Base-by-base conservation (phyloP, 768 basidiomycete genomes). In the Sistotremastrum niveocremeum region DNA sequence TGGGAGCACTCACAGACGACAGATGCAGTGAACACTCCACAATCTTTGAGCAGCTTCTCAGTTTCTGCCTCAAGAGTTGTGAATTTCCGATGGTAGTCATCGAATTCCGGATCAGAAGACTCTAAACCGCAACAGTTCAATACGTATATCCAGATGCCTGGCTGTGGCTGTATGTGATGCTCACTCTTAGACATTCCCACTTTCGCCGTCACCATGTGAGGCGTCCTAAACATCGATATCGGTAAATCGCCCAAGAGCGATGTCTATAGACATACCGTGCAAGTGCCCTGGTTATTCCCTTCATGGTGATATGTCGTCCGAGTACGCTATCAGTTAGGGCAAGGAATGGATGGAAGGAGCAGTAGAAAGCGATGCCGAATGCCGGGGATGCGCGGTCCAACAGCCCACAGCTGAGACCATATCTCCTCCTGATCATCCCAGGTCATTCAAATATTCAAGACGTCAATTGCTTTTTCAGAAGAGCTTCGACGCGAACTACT, bases 181-280 rank as follows among this genome's bases (percentile, higher is more conserved):
- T 68, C 59, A 94, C 94, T 93, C 74, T 94, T 94, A 34, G 90
- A 64, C 77, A 90, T 82, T 32, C 95, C 95, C 55, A 84, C 81
- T 69, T 80, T 86, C 56, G 75, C 74, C 48, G 84, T 87, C 60
- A 99, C 69, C 57, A 87, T 66, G 65, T 91, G 89, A 57, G 95
- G 95, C 46, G 93, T 91, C 57, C 93, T 89, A 28, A n/a, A 43
- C 33, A 44, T 39, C 31, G 45, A 34, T 32, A 50, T 37, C 32
- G 31, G n/a, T 5, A 12, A 34, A 4, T 47, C 34, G 11, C 6
- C 30, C 34, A 12, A 29, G 6, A 36, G 38, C 3, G 38, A 37
- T 44, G 20, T 29, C 7, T 29, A 34, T 34, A 20, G 37, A 59
- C 67, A 32, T 62, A 84, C 87, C 88, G 77, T 60, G 76, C 74